Percentiles rank a stretch among this genome's conserved stretches.
Evolutionary conservation across 208 protist species (phyloP).

Genomic region (Crithidia expoeki): DNA sequence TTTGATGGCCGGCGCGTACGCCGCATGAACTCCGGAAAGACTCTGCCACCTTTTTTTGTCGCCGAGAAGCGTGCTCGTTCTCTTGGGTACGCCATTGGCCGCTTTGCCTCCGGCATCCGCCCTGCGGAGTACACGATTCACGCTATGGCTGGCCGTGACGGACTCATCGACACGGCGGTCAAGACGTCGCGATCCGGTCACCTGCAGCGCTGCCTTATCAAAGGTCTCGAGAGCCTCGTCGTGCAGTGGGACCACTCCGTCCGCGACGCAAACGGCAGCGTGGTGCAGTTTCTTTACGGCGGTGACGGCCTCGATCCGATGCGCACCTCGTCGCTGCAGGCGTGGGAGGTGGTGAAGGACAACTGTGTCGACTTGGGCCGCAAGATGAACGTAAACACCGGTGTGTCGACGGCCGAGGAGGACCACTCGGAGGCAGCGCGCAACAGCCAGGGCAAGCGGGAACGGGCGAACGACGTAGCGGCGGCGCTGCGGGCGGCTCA

Average conservation of each 20-base stretch:
- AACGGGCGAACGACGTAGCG: slow-evolving; percentile 36
- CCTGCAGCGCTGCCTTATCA: slow-evolving; percentile 97
- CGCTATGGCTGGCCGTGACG: slow-evolving; percentile 99
- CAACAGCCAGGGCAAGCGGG: slow-evolving; percentile 33
- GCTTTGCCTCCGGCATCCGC: slow-evolving; percentile 99
- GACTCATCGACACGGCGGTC: slow-evolving; percentile 99
- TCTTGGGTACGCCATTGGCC: slow-evolving; percentile 90
- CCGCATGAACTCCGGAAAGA: slow-evolving; percentile 97
- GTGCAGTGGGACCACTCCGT: slow-evolving; percentile 97
- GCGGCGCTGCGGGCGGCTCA: slow-evolving; percentile 38
- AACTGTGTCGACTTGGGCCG: slow-evolving; percentile 71
- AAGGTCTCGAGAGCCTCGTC: slow-evolving; percentile 94
- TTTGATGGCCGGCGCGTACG: slow-evolving; percentile 98
- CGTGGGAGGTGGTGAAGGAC: slow-evolving; percentile 93
- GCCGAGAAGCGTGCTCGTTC: slow-evolving; percentile 78
- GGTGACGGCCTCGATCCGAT: slow-evolving; percentile 98
- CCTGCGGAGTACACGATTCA: slow-evolving; percentile 99
- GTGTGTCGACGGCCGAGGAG: slow-evolving; percentile 34
- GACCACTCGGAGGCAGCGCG: slow-evolving; percentile 21
- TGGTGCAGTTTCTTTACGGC: slow-evolving; percentile 98
- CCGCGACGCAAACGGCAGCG: slow-evolving; percentile 92
- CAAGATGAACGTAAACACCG: slow-evolving; percentile 64
- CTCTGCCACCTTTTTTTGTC: slow-evolving; percentile 92
- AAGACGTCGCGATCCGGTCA: slow-evolving; percentile 99
- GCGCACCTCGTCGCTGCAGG: slow-evolving; percentile 91